Evolutionary conservation across 805 yeast species (phyloP).

Genomic region (Nakazawaea ernobii): DNA sequence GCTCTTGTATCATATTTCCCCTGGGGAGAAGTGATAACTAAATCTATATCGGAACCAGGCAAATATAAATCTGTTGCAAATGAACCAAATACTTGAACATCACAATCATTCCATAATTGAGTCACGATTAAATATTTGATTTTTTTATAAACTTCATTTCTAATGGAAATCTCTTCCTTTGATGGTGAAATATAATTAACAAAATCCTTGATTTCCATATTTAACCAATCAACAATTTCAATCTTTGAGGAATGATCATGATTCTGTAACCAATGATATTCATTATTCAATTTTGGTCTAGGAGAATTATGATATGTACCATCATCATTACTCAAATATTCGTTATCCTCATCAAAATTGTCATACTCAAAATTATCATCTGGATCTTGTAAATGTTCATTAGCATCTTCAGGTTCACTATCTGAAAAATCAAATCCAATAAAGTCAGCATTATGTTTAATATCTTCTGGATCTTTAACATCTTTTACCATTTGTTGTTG

Average conservation of each 20-base stretch:
- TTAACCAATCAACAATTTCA: conserved; percentile 82
- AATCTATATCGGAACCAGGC: conserved; percentile 94
- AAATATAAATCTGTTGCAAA: conserved; percentile 88
- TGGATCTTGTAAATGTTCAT: conserved; percentile 17
- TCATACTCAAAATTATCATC: conserved; percentile 12
- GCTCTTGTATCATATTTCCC: conserved; percentile 58
- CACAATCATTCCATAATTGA: conserved; percentile 71
- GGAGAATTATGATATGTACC: conserved; percentile 20
- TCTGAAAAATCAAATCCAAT: conserved; percentile 47
- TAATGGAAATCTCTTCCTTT: conserved; percentile 56
- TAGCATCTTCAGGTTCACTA: conserved; percentile 29
- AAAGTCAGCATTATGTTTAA: conserved; percentile 43
- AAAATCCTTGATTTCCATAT: conserved; percentile 80
- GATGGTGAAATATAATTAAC: conserved; percentile 84
- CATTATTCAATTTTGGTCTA: conserved; percentile 25
- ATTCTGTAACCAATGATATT: conserved; percentile 72
- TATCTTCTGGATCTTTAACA: conserved; percentile 27
- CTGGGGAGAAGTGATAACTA: conserved; percentile 68
- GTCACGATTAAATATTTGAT: conserved; percentile 48
- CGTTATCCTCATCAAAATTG: conserved; percentile 28
- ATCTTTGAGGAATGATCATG: conserved; percentile 72
- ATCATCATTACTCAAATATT: conserved; percentile 42
- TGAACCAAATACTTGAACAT: conserved; percentile 86
- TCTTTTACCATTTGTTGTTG: conserved; percentile 14
- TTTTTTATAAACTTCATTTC: conserved; percentile 60